These are phyloP conservation scores for Barbatosphaeria neglecta DNA, from an alignment of 495 filamentous ascomycete genomes.

Conservation along the genomic window DNA sequence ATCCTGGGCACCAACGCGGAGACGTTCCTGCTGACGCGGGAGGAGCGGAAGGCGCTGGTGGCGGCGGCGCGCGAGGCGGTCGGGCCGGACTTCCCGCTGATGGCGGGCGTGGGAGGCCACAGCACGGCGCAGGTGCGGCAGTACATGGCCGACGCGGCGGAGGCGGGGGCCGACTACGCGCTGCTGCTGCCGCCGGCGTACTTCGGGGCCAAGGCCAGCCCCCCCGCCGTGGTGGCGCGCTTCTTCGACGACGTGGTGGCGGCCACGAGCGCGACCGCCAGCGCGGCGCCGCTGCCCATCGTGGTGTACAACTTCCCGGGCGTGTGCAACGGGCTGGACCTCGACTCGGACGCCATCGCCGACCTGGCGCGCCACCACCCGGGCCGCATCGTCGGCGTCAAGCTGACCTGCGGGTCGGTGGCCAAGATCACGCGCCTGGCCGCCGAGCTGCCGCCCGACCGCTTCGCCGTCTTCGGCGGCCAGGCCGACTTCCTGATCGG, in stretches of 20 bases:
- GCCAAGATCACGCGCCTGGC: slow-evolving; percentile 45
- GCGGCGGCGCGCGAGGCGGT: slow-evolving; percentile 39
- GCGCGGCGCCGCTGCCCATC: slow-evolving; percentile 49
- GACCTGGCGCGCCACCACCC: slow-evolving; percentile 33
- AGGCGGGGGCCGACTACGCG: slow-evolving; percentile 47
- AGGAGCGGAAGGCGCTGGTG: slow-evolving; percentile 44
- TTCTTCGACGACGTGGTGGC: slow-evolving; percentile 51
- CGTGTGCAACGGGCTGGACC: slow-evolving; percentile 59
- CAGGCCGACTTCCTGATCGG: slow-evolving; percentile 61
- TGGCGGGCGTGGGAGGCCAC: slow-evolving; percentile 53
- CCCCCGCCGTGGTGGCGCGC: slow-evolving; percentile 39
- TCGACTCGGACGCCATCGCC: slow-evolving; percentile 51
- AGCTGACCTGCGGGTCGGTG: slow-evolving; percentile 58
- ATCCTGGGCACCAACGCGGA: slow-evolving; percentile 57
- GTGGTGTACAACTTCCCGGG: slow-evolving; percentile 64
- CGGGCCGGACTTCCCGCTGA: slow-evolving; percentile 41
- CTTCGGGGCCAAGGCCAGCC: slow-evolving; percentile 47
- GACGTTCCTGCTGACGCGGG: slow-evolving; percentile 50
- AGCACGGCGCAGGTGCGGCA: slow-evolving; percentile 53
- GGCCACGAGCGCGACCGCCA: no score
- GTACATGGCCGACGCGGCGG: slow-evolving; percentile 43
- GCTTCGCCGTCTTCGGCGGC: slow-evolving; percentile 56
- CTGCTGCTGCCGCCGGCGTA: slow-evolving; percentile 54
- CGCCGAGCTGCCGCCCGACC: slow-evolving; percentile 38
- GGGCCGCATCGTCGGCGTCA: slow-evolving; percentile 45